Evolutionary conservation across 2,329 filamentous ascomycete species (phyloP), one percentile per base, ranked within the genome.

Genomic region (Epicoccum nigrum): DNA sequence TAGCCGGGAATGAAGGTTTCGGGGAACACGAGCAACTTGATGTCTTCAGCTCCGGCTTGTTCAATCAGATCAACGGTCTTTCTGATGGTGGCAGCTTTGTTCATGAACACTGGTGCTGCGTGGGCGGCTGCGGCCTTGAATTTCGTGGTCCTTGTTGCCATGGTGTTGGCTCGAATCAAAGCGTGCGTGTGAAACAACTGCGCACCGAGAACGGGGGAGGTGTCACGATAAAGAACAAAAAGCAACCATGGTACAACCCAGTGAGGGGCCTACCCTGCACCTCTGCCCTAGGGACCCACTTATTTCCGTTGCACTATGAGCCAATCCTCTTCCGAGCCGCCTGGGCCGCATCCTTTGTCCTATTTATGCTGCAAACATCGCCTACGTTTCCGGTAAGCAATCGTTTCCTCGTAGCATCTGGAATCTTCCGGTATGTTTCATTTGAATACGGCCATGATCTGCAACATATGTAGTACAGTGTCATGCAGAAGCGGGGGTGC

Each of bases 1-100:
- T 70, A 74, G 7, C 70, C 70, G 8, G 70, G 71, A 9, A 74
- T 61, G 48, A 73, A 74, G 2, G 67, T 69, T 50, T 73, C 71
- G 3, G 71, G 69, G 38, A 72, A 74, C 4, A 71, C 69, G 5
- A 73, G 59, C 15, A 74, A 56, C 44, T 65, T 67, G 56, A 73
- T 54, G 7, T 63, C 58, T 16, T 67, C 56, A 16, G 54, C 42
- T 9, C 59, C 68, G 38, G 70, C 70, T 47, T 72, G 61, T 49
- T 72, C 65, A 32, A 74, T 71, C 31, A 74, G 56, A 7, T 45
- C 34, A 13, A 72, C 42, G 13, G 68, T 68, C 44, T 73, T 73
- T 37, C 57, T 60, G 35, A 67, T 68, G 2, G 70, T 73, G 3
- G 65, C 68, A 1, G 52, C 57, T 48, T 73, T 74, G 60, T 74